Percentiles rank a stretch among this genome's conserved stretches.
Evolutionary conservation across 2,329 filamentous ascomycete genomes (phyloP).

Genomic region (Diplodia mutila): DNA sequence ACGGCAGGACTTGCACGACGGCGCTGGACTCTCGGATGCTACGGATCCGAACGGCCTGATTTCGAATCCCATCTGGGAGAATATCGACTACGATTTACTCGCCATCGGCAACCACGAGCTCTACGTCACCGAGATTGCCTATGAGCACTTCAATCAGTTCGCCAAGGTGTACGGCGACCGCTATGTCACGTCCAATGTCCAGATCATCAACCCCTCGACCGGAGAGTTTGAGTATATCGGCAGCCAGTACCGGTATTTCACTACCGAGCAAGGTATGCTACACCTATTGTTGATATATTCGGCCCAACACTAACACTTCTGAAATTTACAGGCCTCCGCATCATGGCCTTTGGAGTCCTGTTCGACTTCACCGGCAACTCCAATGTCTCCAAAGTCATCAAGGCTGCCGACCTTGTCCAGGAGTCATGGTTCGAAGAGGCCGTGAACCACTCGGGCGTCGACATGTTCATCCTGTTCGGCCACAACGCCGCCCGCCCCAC

Average conservation of each 20-base stretch:
- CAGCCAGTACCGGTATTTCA: slow-evolving; percentile 54
- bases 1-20: slow-evolving; percentile 65
- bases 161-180: slow-evolving; percentile 60
- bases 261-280: slow-evolving; percentile 50
- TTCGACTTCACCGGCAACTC: slow-evolving; percentile 60
- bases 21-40: slow-evolving; percentile 64
- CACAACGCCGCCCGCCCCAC: slow-evolving; percentile 62
- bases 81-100: slow-evolving; percentile 58
- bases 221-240: slow-evolving; percentile 53
- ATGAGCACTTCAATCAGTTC: slow-evolving; percentile 64
- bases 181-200: slow-evolving; percentile 59
- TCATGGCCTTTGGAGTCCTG: slow-evolving; percentile 58
- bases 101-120: slow-evolving; percentile 68
- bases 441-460: slow-evolving; percentile 59
- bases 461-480: slow-evolving; percentile 66
- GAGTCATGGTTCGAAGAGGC: slow-evolving; percentile 65
- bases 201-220: slow-evolving; percentile 51
- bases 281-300: no score
- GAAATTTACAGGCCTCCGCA: slow-evolving; percentile 45
- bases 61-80: slow-evolving; percentile 58
- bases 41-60: slow-evolving; percentile 61
- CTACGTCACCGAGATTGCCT: slow-evolving; percentile 64
- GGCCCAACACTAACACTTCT: background rate
- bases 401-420: slow-evolving; percentile 55
- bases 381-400: slow-evolving; percentile 64